Base-by-base conservation (phyloP, 2,329 filamentous ascomycete genomes). In the Penicillium sp. region DNA sequence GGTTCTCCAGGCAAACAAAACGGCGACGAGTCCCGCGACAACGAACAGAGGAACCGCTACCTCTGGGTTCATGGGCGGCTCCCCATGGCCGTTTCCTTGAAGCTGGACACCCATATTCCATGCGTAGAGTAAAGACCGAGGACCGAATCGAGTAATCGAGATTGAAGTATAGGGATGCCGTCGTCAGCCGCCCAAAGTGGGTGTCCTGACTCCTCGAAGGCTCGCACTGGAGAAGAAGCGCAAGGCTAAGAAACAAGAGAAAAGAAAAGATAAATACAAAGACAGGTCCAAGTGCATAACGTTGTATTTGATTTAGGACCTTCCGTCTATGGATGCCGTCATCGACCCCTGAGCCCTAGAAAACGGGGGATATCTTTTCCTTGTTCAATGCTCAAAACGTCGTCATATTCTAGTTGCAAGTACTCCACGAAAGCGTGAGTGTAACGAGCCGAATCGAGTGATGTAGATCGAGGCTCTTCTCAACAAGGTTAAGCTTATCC, bases 91-190 rank as follows among this genome's bases (percentile, higher is more conserved):
- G 37, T 58, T 54, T 42, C 46, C 50, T 48, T 57, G 34, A 34
- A 60, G 57, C 48, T 67, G 55, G 24, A 67, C 63, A 38, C 63
- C 64, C 64, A 67, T 67, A 13, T 34, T 61, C 47, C 47, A 51
- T 53, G 14, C 36, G 45, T 40, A 39, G 35, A 14, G 43, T 22
- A 42, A 28, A 14, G 16, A 18, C 16, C 14, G 31, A 8, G 14
- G 31, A 34, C 16, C 31, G 31, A 34, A 34, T 34, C 18, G 6
- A 34, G 31, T 9, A 18, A 20, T 20, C 18, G 14, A 10, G 31
- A 18, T n/a, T n/a, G 35, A 47, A 29, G 9, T 22, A 27, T 23
- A 31, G 7, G 40, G 8, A 47, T 40, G 46, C 28, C 29, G 46
- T 50, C 18, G 46, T 52, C 54, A 43, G 27, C 48, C 47, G 45